phyloP scores from a whole-genome alignment of 129 eudicot genomes.

The Sambucus nigra region DNA sequence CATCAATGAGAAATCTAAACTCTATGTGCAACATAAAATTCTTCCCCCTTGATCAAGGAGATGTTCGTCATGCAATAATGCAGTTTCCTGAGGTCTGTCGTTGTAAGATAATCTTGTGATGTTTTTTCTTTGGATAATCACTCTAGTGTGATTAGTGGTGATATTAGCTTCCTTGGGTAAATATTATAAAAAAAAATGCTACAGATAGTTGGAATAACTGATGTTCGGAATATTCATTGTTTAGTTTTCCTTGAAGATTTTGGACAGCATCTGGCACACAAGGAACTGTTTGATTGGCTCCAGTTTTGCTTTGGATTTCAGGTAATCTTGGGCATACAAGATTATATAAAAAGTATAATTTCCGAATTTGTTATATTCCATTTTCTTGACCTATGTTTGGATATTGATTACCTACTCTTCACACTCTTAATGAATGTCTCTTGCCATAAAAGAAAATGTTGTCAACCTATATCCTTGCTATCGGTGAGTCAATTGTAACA shows the following conservation, averaged over 20 bases:
- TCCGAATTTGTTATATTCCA: background rate
- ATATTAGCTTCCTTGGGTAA: background rate
- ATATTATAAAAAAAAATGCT: conserved; percentile 10
- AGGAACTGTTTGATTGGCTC: conserved; percentile 89
- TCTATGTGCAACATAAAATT: conserved; percentile 68
- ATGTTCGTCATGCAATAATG: conserved; percentile 86
- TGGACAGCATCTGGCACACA: conserved; percentile 21
- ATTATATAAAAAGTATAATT: background rate
- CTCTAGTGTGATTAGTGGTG: background rate
- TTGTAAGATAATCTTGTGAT: conserved; percentile 6
- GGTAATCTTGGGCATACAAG: conserved; percentile 27
- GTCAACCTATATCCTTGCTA: conserved; percentile 93
- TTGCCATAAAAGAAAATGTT: conserved; percentile 71
- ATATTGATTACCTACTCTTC: background rate
- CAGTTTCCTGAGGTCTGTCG: conserved; percentile 93
- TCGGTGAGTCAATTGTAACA: conserved; percentile 94
- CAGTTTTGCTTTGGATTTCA: conserved; percentile 76
- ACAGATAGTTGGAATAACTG: conserved; percentile 75
- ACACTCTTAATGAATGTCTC: conserved; percentile 7
- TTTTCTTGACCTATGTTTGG: background rate
- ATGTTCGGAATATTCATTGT: conserved; percentile 61
- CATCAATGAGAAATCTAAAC: conserved; percentile 37
- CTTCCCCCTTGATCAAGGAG: conserved; percentile 96
- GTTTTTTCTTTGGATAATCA: background rate
- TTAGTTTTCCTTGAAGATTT: conserved; percentile 72